Evolutionary conservation across 768 basidiomycete species (phyloP).

Genomic region (Suillus discolor): DNA sequence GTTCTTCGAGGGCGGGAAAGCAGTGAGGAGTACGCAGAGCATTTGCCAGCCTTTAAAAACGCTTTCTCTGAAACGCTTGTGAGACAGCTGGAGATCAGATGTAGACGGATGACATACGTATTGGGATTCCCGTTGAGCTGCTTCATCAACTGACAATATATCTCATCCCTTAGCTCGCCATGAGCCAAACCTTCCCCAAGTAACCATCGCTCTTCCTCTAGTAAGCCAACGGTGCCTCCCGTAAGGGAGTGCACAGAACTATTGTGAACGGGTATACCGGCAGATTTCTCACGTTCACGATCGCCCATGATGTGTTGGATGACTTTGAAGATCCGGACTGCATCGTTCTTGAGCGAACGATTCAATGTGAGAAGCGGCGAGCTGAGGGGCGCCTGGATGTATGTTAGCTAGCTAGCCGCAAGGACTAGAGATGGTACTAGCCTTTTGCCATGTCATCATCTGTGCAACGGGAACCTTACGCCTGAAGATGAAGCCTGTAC

Average conservation of each 20-base stretch:
- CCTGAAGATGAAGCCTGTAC: conserved; percentile 86
- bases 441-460: conserved; percentile 94
- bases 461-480: conserved; percentile 81
- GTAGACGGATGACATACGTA: conserved; percentile 50
- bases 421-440: conserved; percentile 21
- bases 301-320: conserved; percentile 95
- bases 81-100: background rate
- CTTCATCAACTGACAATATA: conserved; percentile 92
- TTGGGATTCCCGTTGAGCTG: conserved; percentile 84
- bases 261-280: conserved; percentile 49
- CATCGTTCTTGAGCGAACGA: conserved; percentile 68
- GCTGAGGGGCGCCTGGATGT: conserved; percentile 55
- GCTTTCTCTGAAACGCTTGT: conserved; percentile 59
- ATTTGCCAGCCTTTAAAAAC: conserved; percentile 93
- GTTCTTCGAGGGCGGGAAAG: conserved; percentile 92
- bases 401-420: background rate
- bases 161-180: conserved; percentile 88
- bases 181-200: conserved; percentile 77
- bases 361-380: conserved; percentile 77
- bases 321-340: conserved; percentile 84
- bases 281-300: conserved; percentile 68
- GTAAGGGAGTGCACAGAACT: conserved; percentile 49
- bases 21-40: conserved; percentile 85
- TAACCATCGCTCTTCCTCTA: conserved; percentile 90
- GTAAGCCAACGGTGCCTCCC: conserved; percentile 44